Percentiles rank a stretch among this genome's conserved stretches.
These are phyloP conservation scores for Filobasidium floriforme DNA, from an alignment of 768 basidiomycete genomes.

Conservation along the genomic window DNA sequence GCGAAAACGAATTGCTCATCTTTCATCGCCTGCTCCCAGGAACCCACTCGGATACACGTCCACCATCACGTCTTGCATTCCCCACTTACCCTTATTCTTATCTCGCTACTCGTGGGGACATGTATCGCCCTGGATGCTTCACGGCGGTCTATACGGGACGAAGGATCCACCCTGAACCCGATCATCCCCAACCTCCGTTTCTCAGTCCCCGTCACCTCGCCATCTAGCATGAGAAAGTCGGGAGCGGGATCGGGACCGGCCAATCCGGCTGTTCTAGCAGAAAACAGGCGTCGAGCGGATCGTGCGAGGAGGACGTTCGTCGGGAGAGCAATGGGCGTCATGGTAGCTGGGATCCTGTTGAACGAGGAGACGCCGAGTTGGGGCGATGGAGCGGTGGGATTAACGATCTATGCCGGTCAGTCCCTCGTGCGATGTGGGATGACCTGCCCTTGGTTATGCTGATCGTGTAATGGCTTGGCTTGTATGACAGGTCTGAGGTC, in stretches of 20 bases:
- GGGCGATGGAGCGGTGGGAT: background rate
- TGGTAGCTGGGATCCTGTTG: constrained; percentile 5
- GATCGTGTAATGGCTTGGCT: background rate
- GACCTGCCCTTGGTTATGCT: background rate
- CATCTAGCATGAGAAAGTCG: background rate
- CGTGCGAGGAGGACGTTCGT: background rate
- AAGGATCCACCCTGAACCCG: background rate
- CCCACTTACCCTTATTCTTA: background rate
- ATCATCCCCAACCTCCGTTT: constrained; percentile 1
- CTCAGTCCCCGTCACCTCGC: background rate
- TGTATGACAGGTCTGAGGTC: background rate
- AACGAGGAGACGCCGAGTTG: constrained; percentile 9
- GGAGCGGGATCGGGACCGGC: background rate
- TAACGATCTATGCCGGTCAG: background rate
- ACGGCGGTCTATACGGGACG: background rate
- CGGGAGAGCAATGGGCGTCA: background rate
- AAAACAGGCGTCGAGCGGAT: background rate
- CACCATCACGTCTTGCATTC: constrained; percentile 7
- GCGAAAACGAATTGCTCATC: background rate
- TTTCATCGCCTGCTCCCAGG: background rate
- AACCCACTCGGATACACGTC: background rate
- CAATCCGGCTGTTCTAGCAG: background rate
- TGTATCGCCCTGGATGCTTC: background rate
- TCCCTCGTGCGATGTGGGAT: background rate
- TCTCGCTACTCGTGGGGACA: background rate